These are phyloP conservation scores for Beta lomatogona DNA, from an alignment of 179 eudicot species.

Conservation along the genomic window DNA sequence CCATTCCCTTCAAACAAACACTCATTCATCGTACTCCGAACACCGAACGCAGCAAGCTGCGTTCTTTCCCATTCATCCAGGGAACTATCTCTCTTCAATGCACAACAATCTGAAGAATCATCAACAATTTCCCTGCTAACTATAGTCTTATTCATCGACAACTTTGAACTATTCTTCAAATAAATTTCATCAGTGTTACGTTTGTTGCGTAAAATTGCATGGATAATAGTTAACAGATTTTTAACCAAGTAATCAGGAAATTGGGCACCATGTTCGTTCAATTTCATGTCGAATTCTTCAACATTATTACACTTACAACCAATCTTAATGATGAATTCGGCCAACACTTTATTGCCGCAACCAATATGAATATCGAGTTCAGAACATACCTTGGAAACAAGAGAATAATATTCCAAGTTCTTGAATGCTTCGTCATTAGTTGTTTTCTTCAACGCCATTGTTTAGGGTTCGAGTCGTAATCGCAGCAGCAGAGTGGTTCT, in stretches of 20 bases:
- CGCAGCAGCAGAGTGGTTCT: no score
- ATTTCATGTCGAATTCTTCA: neutral
- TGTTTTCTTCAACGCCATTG: neutral
- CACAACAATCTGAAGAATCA: neutral
- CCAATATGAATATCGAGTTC: neutral
- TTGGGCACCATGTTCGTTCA: neutral
- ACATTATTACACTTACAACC: neutral
- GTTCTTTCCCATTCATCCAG: no score
- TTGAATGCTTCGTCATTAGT: neutral
- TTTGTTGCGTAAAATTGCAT: neutral
- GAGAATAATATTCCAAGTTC: neutral
- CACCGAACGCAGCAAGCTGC: no score
- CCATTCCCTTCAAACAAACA: no score
- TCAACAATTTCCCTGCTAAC: slow-evolving; percentile 57
- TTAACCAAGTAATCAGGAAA: neutral
- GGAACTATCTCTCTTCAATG: no score
- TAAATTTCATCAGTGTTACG: slow-evolving; percentile 42
- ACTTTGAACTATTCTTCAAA: slow-evolving; percentile 51
- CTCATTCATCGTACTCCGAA: no score
- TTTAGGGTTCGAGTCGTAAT: neutral
- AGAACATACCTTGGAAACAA: neutral
- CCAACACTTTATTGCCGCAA: neutral
- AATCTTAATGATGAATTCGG: neutral
- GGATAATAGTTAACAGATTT: neutral
- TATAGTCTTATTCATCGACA: slow-evolving; percentile 59